Evolutionary conservation across 352 stramenopile genomes (phyloP), one percentile per base, ranked within the genome.

Genomic region (Chrysophaeum taylorii): DNA sequence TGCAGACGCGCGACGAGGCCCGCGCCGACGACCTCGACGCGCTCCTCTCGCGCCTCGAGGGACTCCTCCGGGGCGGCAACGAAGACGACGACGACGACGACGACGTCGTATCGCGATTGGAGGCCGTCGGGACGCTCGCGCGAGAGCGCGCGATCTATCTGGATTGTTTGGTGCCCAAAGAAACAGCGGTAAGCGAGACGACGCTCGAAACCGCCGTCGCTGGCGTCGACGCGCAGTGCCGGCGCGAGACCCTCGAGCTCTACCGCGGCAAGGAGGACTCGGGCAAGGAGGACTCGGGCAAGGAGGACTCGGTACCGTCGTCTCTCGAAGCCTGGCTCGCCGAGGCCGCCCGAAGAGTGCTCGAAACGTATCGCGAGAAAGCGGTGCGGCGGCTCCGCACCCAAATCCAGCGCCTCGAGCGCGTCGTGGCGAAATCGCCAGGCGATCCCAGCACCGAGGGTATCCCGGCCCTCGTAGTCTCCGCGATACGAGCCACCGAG

Each of bases 1-100:
- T 91, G 69, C 87, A 89, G 18, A 88, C 84, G 29, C 84, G 84
- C 9, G 88, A 85, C 29, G 87, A 94, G 36, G 78, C 83, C 29
- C 79, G 80, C 50, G 87, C 84, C 2, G 69, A 72, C n/a, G 73
- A 76, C 16, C 84, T 93, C 45, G 82, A 92, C 61, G 68, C 74
- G 21, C 76, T 92, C 9, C 70, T 94, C 5, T 43, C 73, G 7
- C 76, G 79, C 15, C 79, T 94, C 33, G 71, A 84, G 33, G 71
- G 45, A n/a, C n/a, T n/a, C n/a, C n/a, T n/a, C 33, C 18, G 69
- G 36, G 39, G 21, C 29, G 15, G 5, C 25, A 23, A 45, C 67
- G 7, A 31, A 48, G n/a, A n/a, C n/a, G n/a, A n/a, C n/a, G n/a
- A n/a, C n/a, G n/a, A n/a, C n/a, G n/a, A n/a, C n/a, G n/a, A 27